Conservation (phyloP, 2,329 filamentous ascomycete genomes). For the Ceratocystis variospora region DNA sequence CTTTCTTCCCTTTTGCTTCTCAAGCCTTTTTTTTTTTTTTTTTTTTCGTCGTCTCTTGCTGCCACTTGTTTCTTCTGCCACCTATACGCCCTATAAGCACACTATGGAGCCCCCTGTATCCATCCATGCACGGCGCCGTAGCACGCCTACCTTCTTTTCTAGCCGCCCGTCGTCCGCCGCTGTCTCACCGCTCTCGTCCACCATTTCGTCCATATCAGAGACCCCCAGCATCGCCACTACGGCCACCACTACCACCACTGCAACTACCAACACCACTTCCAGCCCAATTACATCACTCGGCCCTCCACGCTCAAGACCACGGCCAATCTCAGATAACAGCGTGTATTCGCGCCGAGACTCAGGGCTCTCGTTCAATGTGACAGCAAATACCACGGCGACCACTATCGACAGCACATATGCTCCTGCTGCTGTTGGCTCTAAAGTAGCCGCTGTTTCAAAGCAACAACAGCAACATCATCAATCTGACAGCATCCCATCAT, state of each 20-base stretch:
- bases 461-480: constrained; percentile 20
- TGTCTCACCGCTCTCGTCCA: constrained; percentile 9
- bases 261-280: background rate
- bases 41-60: background rate
- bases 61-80: background rate
- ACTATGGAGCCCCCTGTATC: constrained; percentile 5
- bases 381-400: background rate
- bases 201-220: constrained; percentile 13
- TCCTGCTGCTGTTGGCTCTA: constrained; percentile 17
- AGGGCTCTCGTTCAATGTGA: constrained; percentile 33
- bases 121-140: constrained; percentile 6
- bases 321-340: constrained; percentile 20
- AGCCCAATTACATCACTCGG: background rate
- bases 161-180: background rate
- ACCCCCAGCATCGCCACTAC: constrained; percentile 9
- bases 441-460: constrained; percentile 28
- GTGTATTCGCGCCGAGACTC: constrained; percentile 32
- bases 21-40: too few species aligned
- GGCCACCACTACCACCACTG: background rate
- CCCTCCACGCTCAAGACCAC: background rate
- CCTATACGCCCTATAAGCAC: background rate
- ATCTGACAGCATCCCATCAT: background rate
- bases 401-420: constrained; percentile 25
- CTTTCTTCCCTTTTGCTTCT: too few species aligned
- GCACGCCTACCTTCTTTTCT: constrained; percentile 8